phyloP scores from a whole-genome alignment of 2,329 filamentous ascomycete genomes.

The Eutypa lata region DNA sequence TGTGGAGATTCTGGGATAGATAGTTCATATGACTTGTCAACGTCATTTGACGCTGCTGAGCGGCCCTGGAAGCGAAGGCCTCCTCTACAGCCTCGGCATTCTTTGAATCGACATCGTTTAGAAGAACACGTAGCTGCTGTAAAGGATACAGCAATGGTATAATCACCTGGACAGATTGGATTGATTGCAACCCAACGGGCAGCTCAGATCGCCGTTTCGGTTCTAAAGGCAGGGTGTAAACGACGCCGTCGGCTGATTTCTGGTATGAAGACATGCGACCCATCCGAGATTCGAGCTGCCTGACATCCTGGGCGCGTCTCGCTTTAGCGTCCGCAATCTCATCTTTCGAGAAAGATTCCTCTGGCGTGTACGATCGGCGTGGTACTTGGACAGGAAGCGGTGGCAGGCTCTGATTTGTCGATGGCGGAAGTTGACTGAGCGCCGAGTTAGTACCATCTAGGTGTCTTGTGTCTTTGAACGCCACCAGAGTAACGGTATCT shows the following conservation, averaged over 20 bases:
- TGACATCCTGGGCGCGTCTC: slow-evolving; percentile 61
- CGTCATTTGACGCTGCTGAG: slow-evolving; percentile 55
- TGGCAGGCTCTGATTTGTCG: slow-evolving; percentile 2
- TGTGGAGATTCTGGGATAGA: slow-evolving; percentile 67
- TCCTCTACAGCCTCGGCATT: slow-evolving; percentile 63
- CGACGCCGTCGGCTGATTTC: slow-evolving; percentile 65
- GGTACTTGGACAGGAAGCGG: slow-evolving; percentile 4
- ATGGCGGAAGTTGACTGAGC: slow-evolving; percentile 10
- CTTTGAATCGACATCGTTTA: slow-evolving; percentile 59
- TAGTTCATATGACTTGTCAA: slow-evolving; percentile 75
- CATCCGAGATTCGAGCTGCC: slow-evolving; percentile 74
- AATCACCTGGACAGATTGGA: slow-evolving; percentile 64
- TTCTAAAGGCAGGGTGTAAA: slow-evolving; percentile 69
- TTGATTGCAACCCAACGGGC: slow-evolving; percentile 55
- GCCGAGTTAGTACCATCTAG: slow-evolving; percentile 24
- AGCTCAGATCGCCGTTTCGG: slow-evolving; percentile 60
- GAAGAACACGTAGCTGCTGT: slow-evolving; percentile 61
- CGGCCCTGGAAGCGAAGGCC: slow-evolving; percentile 59
- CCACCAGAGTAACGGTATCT: slow-evolving; percentile 68
- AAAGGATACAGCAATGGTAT: slow-evolving; percentile 72
- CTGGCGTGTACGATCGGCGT: slow-evolving; percentile 34
- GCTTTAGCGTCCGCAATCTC: slow-evolving; percentile 62
- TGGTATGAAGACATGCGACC: slow-evolving; percentile 64
- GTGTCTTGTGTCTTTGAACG: slow-evolving; percentile 56
- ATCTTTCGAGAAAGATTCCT: slow-evolving; percentile 52